Conservation (phyloP, 345 rosid genomes). For the Moricandia moricandioides region DNA sequence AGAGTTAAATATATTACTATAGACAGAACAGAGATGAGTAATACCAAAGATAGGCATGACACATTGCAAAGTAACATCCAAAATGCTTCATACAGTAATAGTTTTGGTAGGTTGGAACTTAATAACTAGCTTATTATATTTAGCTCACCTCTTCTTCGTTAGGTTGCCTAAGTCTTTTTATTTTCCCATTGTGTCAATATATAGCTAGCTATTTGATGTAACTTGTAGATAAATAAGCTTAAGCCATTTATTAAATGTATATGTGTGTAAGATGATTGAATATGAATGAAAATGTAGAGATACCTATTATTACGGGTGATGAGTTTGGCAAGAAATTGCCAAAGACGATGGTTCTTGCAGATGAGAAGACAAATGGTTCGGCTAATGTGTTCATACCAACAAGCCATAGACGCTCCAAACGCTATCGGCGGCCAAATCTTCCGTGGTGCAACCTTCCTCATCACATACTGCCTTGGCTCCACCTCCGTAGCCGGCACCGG, state of each 20-base stretch:
- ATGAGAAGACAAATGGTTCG: slow-evolving; percentile 80
- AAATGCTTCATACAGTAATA: slow-evolving; percentile 1
- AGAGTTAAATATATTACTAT: neutral
- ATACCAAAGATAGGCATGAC: slow-evolving; percentile 6
- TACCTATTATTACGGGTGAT: slow-evolving; percentile 73
- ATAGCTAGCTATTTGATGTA: slow-evolving; percentile 5
- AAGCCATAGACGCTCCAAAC: slow-evolving; percentile 79
- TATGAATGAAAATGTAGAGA: neutral
- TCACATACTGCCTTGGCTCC: slow-evolving; percentile 68
- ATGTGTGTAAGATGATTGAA: neutral
- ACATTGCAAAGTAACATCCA: neutral
- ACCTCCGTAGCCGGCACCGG: slow-evolving; percentile 64
- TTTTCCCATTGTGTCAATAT: neutral
- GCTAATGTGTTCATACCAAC: slow-evolving; percentile 94
- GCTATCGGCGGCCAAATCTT: slow-evolving; percentile 82
- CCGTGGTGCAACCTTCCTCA: slow-evolving; percentile 80
- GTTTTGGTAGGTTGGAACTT: slow-evolving; percentile 29
- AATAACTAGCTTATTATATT: neutral
- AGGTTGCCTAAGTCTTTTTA: slow-evolving; percentile 27
- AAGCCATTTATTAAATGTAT: neutral
- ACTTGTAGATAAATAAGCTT: neutral
- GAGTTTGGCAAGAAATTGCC: slow-evolving; percentile 81
- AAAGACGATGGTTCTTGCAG: slow-evolving; percentile 84
- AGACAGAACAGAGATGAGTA: neutral
- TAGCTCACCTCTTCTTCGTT: neutral